Evolutionary conservation across 2,329 filamentous ascomycete genomes (phyloP), one percentile per base, ranked within the genome.

Genomic region (Neonectria hederae): DNA sequence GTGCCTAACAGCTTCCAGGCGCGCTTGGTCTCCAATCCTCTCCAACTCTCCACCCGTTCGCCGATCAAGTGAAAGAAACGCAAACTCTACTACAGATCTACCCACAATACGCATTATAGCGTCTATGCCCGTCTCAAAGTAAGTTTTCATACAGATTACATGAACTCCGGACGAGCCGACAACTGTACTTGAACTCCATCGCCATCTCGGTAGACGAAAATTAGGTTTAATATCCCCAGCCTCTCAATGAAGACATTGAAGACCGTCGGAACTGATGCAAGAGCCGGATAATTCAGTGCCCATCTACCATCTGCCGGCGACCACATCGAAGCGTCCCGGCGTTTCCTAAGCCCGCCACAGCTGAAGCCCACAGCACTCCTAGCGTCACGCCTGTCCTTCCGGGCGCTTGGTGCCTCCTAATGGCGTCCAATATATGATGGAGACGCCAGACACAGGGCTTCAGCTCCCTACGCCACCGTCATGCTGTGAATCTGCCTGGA

Each of bases 41-140:
- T 24, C 21, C 38, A 14, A 19, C 63, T 59, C 40, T 43, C 35
- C 38, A 62, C 53, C 45, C 45, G 62, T 59, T 67, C 54, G 58
- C 45, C 45, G n/a, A 65, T 61, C 21, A 52, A 54, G 65, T 48
- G 52, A 63, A 54, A 63, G 52, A 63, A 54, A 63, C 60, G 32
- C 10, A 51, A 46, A 51, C 32, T 51, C 49, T 43, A 58, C 49
- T 8, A 3, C 32, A 48, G 48, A 42, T 40, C 54, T 48, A 19
- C 28, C 40, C 22, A 21, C 32, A 22, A 42, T 22, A 35, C 42
- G 42, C 57, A 46, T 22, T 17, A 30, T 43, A 28, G 24, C 52
- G 5, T 7, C 51, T n/a, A 17, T 28, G 21, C 54, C 42, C 60
- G 60, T 46, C 54, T 26, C 19, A 45, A 21, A 19, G 52, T 56